These are phyloP conservation scores for Calendula officinalis DNA, from an alignment of 129 eudicot species.

Conservation along the genomic window DNA sequence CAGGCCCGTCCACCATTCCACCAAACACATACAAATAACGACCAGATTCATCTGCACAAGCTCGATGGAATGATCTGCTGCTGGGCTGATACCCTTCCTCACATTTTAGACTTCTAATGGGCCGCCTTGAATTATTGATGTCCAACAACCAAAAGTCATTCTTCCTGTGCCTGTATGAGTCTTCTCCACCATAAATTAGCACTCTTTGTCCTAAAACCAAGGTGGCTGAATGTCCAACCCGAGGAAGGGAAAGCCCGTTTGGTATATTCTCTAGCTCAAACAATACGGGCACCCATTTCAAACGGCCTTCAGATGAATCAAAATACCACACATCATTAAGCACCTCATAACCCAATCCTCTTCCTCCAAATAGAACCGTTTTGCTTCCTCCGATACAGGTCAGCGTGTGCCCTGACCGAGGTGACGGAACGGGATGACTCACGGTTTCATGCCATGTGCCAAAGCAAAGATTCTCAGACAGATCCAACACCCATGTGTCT, in stretches of 20 bases:
- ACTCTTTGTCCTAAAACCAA: constrained; percentile 67
- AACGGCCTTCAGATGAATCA: constrained; percentile 46
- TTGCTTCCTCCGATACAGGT: constrained; percentile 58
- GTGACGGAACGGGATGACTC: constrained; percentile 55
- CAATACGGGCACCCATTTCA: constrained; percentile 56
- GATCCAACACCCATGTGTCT: constrained; percentile 76
- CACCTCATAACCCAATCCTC: constrained; percentile 84
- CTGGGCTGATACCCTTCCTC: constrained; percentile 44
- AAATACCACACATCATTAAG: constrained; percentile 85
- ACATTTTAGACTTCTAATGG: constrained; percentile 43
- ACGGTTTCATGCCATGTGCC: constrained; percentile 77
- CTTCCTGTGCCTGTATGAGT: constrained; percentile 73
- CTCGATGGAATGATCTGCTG: constrained; percentile 87
- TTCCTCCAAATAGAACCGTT: constrained; percentile 84
- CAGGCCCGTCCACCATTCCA: constrained; percentile 96
- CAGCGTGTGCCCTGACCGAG: constrained; percentile 91
- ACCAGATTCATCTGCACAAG: constrained; percentile 78
- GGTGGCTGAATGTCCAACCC: constrained; percentile 97
- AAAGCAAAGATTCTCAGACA: constrained; percentile 58
- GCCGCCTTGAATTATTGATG: constrained; percentile 37
- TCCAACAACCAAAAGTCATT: constrained; percentile 93
- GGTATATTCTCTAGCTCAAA: constrained; percentile 52
- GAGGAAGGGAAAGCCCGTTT: constrained; percentile 63
- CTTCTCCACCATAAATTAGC: constrained; percentile 93
- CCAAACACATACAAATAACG: constrained; percentile 68